Conservation (phyloP, 257 asterid species). For the Eucommia ulmoides region DNA sequence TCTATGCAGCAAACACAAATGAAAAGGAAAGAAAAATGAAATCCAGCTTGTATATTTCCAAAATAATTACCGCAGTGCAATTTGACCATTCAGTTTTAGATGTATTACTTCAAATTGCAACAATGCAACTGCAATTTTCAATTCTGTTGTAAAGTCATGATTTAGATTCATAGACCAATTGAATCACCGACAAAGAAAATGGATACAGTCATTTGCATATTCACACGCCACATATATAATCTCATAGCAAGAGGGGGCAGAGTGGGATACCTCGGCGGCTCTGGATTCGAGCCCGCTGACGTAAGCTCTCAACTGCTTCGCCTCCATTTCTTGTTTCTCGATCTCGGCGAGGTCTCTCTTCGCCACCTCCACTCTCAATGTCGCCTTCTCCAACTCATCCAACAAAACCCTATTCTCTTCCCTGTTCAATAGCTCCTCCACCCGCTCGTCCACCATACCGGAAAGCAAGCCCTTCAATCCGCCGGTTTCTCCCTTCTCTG, state of each 20-base stretch:
- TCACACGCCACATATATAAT: too few species aligned
- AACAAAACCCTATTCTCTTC: conserved; percentile 75
- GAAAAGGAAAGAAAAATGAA: too few species aligned
- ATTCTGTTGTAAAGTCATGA: too few species aligned
- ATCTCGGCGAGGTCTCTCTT: conserved; percentile 66
- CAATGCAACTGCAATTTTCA: too few species aligned
- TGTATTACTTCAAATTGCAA: too few species aligned
- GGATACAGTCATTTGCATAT: too few species aligned
- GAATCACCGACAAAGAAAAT: too few species aligned
- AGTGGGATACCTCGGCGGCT: conserved; percentile 51
- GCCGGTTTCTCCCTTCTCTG: conserved; percentile 16
- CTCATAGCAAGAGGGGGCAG: background rate
- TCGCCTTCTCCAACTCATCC: conserved; percentile 70
- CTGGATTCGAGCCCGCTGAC: conserved; percentile 56
- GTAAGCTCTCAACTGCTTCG: conserved; percentile 41
- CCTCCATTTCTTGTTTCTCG: conserved; percentile 72
- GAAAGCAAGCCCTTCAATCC: conserved; percentile 44
- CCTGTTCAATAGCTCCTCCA: conserved; percentile 48
- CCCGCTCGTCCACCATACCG: conserved; percentile 65
- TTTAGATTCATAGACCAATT: too few species aligned
- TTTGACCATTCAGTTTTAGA: too few species aligned
- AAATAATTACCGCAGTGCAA: too few species aligned
- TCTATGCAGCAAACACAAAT: too few species aligned
- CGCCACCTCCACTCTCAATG: conserved; percentile 65
- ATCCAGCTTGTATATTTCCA: too few species aligned